Evolutionary conservation across 2,329 filamentous ascomycete species (phyloP).

Genomic region (Botryotinia calthae): DNA sequence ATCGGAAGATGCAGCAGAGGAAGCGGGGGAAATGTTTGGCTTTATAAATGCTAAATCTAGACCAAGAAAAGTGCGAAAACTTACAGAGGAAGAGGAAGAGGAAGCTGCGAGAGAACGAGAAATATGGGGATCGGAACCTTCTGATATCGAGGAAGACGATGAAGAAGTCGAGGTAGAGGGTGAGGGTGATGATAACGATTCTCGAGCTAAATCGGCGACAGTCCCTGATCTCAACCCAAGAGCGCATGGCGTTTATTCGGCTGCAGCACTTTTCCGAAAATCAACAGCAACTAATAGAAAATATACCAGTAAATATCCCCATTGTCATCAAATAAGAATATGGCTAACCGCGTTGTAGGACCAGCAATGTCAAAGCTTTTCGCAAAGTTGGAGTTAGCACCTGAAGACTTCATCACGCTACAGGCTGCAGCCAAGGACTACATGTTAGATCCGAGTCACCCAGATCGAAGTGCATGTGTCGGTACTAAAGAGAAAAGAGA

Average conservation of each 20-base stretch:
- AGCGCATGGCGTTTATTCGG: constrained; percentile 35
- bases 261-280: constrained; percentile 34
- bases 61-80: constrained; percentile 22
- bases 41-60: constrained; percentile 16
- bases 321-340: neutral
- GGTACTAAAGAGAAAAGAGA: constrained; percentile 31
- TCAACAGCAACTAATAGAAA: constrained; percentile 36
- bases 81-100: constrained; percentile 24
- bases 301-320: constrained; percentile 32
- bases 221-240: constrained; percentile 29
- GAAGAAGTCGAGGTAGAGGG: neutral
- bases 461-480: constrained; percentile 35
- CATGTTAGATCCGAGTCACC: constrained; percentile 37
- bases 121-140: constrained; percentile 35
- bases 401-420: constrained; percentile 35
- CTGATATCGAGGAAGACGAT: constrained; percentile 25
- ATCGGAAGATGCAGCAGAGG: constrained; percentile 16
- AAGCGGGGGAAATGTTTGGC: constrained; percentile 15
- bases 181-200: neutral
- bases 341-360: constrained; percentile 26
- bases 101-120: constrained; percentile 31
- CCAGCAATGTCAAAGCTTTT: constrained; percentile 37
- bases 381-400: constrained; percentile 32
- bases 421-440: constrained; percentile 38
- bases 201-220: constrained; percentile 17